Conservation (phyloP, 2,329 filamentous ascomycete genomes). For the Fusarium sp. region DNA sequence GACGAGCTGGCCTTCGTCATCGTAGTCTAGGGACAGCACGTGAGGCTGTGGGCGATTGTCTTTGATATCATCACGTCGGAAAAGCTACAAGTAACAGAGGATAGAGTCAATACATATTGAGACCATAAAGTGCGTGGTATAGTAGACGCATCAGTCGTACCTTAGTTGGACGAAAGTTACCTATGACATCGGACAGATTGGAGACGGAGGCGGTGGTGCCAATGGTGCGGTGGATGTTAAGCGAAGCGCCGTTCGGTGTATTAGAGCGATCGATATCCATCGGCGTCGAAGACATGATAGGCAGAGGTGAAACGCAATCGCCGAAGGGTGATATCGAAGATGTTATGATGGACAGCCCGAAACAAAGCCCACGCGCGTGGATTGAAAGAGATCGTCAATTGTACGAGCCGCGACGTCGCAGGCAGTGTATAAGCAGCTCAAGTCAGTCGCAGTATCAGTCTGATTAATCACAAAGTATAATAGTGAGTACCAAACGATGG, state of each 20-base stretch:
- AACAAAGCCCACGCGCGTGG: constrained; percentile 9
- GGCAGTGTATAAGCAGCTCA: background rate
- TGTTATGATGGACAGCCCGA: background rate
- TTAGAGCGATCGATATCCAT: constrained; percentile 66
- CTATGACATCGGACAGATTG: constrained; percentile 81
- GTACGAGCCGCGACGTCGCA: background rate
- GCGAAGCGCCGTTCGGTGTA: constrained; percentile 54
- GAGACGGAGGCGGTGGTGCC: constrained; percentile 61
- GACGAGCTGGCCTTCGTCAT: constrained; percentile 91
- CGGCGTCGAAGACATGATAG: constrained; percentile 62
- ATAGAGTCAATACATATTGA: background rate
- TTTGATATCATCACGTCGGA: constrained; percentile 67
- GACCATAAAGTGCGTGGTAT: background rate
- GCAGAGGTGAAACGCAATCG: background rate
- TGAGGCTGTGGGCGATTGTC: constrained; percentile 66
- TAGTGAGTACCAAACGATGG: background rate
- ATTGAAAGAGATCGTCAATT: background rate
- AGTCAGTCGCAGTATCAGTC: background rate
- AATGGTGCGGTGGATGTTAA: constrained; percentile 63
- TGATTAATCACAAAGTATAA: background rate
- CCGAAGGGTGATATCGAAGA: background rate
- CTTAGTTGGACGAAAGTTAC: constrained; percentile 82
- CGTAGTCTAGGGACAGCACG: constrained; percentile 93
- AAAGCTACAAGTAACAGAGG: constrained; percentile 55
- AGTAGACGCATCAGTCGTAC: constrained; percentile 58